phyloP scores from a whole-genome alignment of 2,329 filamentous ascomycete genomes.

The Nemania sp. region DNA sequence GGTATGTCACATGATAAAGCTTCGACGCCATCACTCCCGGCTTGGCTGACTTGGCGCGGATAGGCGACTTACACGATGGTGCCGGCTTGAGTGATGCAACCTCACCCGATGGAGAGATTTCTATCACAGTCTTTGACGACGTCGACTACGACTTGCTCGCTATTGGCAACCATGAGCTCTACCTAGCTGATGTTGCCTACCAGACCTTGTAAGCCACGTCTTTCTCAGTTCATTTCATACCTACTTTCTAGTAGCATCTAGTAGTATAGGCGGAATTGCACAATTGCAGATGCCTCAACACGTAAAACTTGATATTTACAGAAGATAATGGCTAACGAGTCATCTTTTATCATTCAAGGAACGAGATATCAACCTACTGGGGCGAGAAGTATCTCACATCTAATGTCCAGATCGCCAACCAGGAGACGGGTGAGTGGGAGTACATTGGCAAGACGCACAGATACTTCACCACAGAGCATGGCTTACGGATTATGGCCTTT shows the following conservation, averaged over 20 bases:
- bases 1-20: slow-evolving; percentile 54
- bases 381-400: slow-evolving; percentile 60
- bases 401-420: slow-evolving; percentile 59
- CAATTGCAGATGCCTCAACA: not conserved
- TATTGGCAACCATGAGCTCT: slow-evolving; percentile 71
- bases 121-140: slow-evolving; percentile 60
- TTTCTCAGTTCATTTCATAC: not conserved
- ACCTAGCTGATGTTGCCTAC: slow-evolving; percentile 71
- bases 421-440: slow-evolving; percentile 54
- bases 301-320: too few relatives aligned
- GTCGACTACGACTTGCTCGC: slow-evolving; percentile 58
- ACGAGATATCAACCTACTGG: slow-evolving; percentile 68
- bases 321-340: slow-evolving; percentile 4
- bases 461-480: slow-evolving; percentile 58
- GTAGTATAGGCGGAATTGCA: not conserved
- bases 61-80: slow-evolving; percentile 73
- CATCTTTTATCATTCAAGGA: slow-evolving; percentile 37
- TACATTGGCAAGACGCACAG: slow-evolving; percentile 59
- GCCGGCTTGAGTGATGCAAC: slow-evolving; percentile 72
- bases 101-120: slow-evolving; percentile 65
- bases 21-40: not conserved
- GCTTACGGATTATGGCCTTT: slow-evolving; percentile 59
- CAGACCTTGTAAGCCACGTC: slow-evolving; percentile 61
- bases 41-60: not conserved
- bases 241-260: not conserved